Evolutionary conservation across 371 early-diverging fungal species (phyloP).

Genomic region (Conidiobolus incongruus): DNA sequence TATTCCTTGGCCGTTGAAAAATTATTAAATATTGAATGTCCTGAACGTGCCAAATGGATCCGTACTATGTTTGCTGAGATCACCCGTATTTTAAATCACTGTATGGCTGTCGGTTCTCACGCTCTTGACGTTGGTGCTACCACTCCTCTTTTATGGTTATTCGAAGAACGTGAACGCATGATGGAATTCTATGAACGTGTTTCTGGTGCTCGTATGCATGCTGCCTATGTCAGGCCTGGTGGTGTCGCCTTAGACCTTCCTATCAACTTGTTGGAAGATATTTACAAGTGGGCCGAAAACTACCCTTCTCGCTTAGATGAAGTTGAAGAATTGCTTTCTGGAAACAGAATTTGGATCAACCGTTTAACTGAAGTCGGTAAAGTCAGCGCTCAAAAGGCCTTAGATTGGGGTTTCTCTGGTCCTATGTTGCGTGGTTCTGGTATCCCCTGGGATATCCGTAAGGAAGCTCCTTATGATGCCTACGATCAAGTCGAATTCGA

Average conservation of each 20-base stretch:
- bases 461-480: constrained; percentile 84
- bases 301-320: constrained; percentile 82
- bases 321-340: constrained; percentile 77
- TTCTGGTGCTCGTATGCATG: constrained; percentile 94
- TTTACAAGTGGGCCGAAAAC: constrained; percentile 76
- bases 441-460: constrained; percentile 86
- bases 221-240: constrained; percentile 92
- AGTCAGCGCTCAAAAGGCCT: constrained; percentile 67
- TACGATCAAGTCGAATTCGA: constrained; percentile 90
- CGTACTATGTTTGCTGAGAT: constrained; percentile 93
- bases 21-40: constrained; percentile 88
- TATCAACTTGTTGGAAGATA: constrained; percentile 82
- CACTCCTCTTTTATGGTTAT: constrained; percentile 96
- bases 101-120: constrained; percentile 91
- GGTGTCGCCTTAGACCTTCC: constrained; percentile 90
- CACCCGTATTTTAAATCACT: constrained; percentile 91
- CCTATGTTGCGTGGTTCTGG: constrained; percentile 90
- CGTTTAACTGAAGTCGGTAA: constrained; percentile 75
- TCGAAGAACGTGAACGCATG: constrained; percentile 93
- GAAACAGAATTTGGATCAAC: constrained; percentile 86
- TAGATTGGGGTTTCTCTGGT: constrained; percentile 83
- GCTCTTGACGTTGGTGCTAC: constrained; percentile 94
- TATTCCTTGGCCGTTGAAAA: constrained; percentile 94
- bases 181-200: constrained; percentile 98
- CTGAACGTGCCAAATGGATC: constrained; percentile 85